Evolutionary conservation across 371 early-diverging fungal genomes (phyloP), one percentile per base, ranked within the genome.

Genomic region (Mortierella sp.): DNA sequence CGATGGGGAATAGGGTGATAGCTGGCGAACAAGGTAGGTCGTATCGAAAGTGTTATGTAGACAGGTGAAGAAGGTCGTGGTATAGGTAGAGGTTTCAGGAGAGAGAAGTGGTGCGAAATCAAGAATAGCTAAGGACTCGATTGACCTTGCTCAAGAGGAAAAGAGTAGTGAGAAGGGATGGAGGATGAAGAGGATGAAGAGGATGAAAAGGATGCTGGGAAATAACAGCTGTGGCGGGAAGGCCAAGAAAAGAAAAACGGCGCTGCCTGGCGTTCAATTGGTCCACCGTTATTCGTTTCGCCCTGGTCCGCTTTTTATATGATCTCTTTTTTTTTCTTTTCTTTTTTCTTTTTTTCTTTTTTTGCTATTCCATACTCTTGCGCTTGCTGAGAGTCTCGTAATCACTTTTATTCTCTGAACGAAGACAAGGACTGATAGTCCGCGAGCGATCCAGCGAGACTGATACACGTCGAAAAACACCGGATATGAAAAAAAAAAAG

Each of bases 401-500:
- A 55, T 64, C 64, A 52, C 37, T 62, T 66, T 75, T 67, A 63
- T 81, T 57, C 61, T 48, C 50, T 37, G 70, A 57, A 71, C 53
- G 58, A 68, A 37, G 30, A 62, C 37, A 37, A 37, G 37, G 37
- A 37, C 37, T 37, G 37, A 37, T 37, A 37, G 37, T 37, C 37
- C 37, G 37, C 5, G 37, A 5, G 37, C 37, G 37, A 37, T 37
- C 37, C 37, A 37, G 37, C 37, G 37, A 37, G 37, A 37, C 37
- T 37, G 37, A 37, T 37, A 37, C 37, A 37, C 37, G 37, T 50
- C 23, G 48, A 50, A n/a, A 57, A 62, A 57, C 30, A 52, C 28
- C 18, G 45, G 52, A 53, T 48, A 43, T 4, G 19, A 19, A 25
- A 58, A 66, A 57, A 60, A 21, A 57, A 46, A 19, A 37, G 16